phyloP scores from a whole-genome alignment of 345 rosid genomes.

The Arabidopsis arenosa region DNA sequence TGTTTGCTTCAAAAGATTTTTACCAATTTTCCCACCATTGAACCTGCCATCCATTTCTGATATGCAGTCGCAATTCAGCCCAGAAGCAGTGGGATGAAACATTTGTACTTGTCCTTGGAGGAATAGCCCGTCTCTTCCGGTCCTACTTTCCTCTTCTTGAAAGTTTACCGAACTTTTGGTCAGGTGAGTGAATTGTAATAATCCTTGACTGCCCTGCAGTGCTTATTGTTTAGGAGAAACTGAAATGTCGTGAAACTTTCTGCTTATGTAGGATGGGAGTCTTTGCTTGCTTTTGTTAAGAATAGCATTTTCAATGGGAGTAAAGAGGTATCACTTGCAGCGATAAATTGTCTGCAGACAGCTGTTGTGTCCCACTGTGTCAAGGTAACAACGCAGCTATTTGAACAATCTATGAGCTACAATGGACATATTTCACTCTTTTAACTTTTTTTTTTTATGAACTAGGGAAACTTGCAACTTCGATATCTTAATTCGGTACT shows the following conservation, averaged over 20 bases:
- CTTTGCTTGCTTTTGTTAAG: conserved; percentile 73
- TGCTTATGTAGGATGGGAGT: conserved; percentile 82
- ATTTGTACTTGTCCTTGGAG: conserved; percentile 90
- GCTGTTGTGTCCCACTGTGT: conserved; percentile 75
- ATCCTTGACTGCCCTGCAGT: conserved; percentile 14
- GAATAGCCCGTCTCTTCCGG: conserved; percentile 90
- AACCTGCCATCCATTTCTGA: conserved; percentile 34
- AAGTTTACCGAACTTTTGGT: conserved; percentile 80
- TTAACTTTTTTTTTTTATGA: neutral
- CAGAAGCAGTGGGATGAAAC: conserved; percentile 99
- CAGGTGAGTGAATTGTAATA: conserved; percentile 57
- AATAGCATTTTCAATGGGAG: conserved; percentile 85
- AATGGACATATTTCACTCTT: conserved; percentile 22
- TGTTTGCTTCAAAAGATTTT: neutral
- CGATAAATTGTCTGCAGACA: conserved; percentile 84
- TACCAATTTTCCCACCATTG: conserved; percentile 17
- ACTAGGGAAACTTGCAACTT: conserved; percentile 58
- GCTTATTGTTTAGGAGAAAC: conserved; percentile 11
- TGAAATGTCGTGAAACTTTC: conserved; percentile 23
- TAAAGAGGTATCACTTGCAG: conserved; percentile 94
- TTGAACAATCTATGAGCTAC: conserved; percentile 15
- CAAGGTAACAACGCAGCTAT: conserved; percentile 60
- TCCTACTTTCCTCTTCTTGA: conserved; percentile 90
- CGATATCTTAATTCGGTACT: conserved; percentile 80
- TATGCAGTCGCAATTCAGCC: conserved; percentile 91